Conservation (phyloP, 2,329 filamentous ascomycete genomes). For the Aspergillus fischeri region DNA sequence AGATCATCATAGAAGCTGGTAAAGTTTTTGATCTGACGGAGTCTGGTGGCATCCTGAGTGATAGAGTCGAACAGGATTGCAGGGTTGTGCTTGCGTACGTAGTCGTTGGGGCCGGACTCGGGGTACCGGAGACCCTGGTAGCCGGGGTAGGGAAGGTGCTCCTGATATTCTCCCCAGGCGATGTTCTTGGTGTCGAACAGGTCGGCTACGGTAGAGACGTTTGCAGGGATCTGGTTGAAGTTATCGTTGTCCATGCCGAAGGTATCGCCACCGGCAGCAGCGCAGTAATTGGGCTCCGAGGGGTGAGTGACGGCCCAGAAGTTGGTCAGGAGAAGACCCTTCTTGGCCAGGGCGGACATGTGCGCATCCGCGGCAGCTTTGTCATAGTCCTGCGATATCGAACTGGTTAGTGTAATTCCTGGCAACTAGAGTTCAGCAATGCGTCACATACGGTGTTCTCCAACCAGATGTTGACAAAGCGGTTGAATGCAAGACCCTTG, state of each 20-base stretch:
- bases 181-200: slow-evolving; percentile 62
- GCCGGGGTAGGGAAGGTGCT: slow-evolving; percentile 71
- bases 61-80: slow-evolving; percentile 64
- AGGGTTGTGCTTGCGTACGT: slow-evolving; percentile 78
- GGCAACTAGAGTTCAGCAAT: background rate
- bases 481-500: slow-evolving; percentile 36
- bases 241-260: slow-evolving; percentile 69
- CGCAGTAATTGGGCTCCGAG: slow-evolving; percentile 72
- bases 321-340: slow-evolving; percentile 59
- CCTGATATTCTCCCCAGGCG: slow-evolving; percentile 70
- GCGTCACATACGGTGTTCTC: slow-evolving; percentile 62
- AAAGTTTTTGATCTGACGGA: slow-evolving; percentile 70
- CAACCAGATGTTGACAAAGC: slow-evolving; percentile 69
- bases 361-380: slow-evolving; percentile 57
- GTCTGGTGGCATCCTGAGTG: slow-evolving; percentile 53
- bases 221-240: slow-evolving; percentile 55
- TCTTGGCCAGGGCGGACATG: slow-evolving; percentile 25
- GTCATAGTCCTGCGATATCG: slow-evolving; percentile 48
- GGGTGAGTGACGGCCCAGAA: slow-evolving; percentile 66
- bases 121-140: slow-evolving; percentile 62
- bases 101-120: slow-evolving; percentile 63
- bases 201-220: slow-evolving; percentile 65
- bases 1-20: slow-evolving; percentile 67
- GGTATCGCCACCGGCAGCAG: slow-evolving; percentile 65
- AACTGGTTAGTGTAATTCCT: background rate